A percentile compares a stretch with the other conserved stretches of the same genome.
phyloP scores from a whole-genome alignment of 345 rosid genomes.

The Gossypium arboreum region DNA sequence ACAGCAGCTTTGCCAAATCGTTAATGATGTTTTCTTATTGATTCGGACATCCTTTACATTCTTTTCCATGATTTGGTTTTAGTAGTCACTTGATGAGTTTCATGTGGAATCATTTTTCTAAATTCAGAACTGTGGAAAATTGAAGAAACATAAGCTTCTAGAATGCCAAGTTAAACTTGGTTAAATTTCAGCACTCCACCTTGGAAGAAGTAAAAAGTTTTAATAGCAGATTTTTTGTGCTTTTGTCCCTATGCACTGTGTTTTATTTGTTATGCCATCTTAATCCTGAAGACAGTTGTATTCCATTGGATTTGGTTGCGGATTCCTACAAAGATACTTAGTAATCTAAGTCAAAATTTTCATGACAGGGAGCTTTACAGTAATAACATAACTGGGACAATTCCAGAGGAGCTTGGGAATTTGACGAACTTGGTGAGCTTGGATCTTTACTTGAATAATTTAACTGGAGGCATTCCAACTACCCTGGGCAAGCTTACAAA shows the following conservation, averaged over 20 bases:
- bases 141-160: neutral
- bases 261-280: neutral
- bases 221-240: neutral
- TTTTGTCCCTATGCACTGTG: neutral
- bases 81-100: neutral
- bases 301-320: neutral
- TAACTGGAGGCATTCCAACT: constrained; percentile 54
- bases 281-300: neutral
- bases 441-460: constrained; percentile 83
- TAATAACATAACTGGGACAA: constrained; percentile 58
- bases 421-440: constrained; percentile 82
- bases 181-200: neutral
- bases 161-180: neutral
- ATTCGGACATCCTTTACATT: neutral
- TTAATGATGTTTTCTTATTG: neutral
- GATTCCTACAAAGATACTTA: neutral
- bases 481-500: constrained; percentile 53
- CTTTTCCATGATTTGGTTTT: constrained; percentile 3
- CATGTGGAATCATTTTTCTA: neutral
- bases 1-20: neutral
- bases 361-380: constrained; percentile 80
- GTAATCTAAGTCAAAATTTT: constrained; percentile 7
- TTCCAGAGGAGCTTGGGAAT: constrained; percentile 82
- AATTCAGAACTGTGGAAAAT: neutral
- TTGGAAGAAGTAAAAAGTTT: neutral